These are phyloP conservation scores for Choanephora cucurbitarum DNA, from an alignment of 371 early-diverging fungal genomes.

Conservation along the genomic window DNA sequence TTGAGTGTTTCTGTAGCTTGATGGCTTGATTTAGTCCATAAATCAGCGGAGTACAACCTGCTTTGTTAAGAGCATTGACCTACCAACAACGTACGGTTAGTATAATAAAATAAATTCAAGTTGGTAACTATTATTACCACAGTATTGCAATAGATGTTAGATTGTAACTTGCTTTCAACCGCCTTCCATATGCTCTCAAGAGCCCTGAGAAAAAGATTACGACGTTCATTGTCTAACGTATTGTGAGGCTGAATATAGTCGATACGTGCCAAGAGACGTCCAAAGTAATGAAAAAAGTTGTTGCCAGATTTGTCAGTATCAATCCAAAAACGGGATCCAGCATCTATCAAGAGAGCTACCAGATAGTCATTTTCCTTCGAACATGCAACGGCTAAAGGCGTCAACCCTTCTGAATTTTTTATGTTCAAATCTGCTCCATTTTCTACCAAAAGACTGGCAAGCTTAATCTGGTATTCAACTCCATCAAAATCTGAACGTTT, in stretches of 20 bases:
- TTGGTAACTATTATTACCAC: not conserved
- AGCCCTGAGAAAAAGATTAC: constrained; percentile 7
- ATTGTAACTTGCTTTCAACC: constrained; percentile 1
- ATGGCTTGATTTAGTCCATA: constrained; percentile 19
- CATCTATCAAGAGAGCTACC: constrained; percentile 29
- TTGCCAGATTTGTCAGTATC: constrained; percentile 27
- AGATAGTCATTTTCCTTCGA: constrained; percentile 25
- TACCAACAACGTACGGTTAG: not conserved
- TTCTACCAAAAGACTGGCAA: constrained; percentile 32
- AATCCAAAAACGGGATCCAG: constrained; percentile 35
- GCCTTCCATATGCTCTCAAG: constrained; percentile 15
- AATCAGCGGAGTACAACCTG: constrained; percentile 35
- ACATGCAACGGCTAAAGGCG: constrained; percentile 52
- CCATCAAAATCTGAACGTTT: constrained; percentile 39
- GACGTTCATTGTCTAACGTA: constrained; percentile 1
- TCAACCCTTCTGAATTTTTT: constrained; percentile 31
- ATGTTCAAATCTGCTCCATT: constrained; percentile 37
- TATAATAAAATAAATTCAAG: no score
- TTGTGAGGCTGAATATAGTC: constrained; percentile 13
- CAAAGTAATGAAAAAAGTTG: constrained; percentile 45
- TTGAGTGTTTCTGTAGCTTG: constrained; percentile 17
- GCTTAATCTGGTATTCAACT: constrained; percentile 18
- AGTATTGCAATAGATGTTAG: not conserved
- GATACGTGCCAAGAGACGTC: constrained; percentile 7
- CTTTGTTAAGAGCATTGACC: constrained; percentile 29